These are phyloP conservation scores for Medicago lupulina DNA, from an alignment of 306 rosid genomes.

Conservation along the genomic window DNA sequence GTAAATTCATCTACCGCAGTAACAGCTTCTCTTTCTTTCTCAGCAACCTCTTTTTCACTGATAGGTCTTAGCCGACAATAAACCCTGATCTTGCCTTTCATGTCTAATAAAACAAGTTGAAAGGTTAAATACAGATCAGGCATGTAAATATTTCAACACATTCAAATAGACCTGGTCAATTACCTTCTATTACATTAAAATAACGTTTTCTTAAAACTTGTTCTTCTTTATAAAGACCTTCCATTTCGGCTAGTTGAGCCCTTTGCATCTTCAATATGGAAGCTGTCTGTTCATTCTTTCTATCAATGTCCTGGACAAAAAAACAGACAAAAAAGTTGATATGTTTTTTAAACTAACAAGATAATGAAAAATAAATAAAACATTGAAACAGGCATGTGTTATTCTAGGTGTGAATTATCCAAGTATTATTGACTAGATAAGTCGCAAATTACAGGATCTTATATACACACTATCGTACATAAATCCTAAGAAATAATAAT, in stretches of 20 bases:
- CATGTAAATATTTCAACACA: slow-evolving; percentile 1
- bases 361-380: slow-evolving; percentile 11
- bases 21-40: slow-evolving; percentile 56
- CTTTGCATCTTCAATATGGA: slow-evolving; percentile 94
- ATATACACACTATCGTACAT: background rate
- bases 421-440: background rate
- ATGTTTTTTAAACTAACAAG: background rate
- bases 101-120: slow-evolving; percentile 59
- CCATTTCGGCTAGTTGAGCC: slow-evolving; percentile 90
- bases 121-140: slow-evolving; percentile 14
- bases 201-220: slow-evolving; percentile 91
- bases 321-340: background rate
- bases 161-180: slow-evolving; percentile 1
- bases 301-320: slow-evolving; percentile 78
- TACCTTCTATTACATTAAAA: slow-evolving; percentile 92
- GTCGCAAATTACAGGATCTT: background rate
- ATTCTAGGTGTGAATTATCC: background rate
- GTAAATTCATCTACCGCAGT: slow-evolving; percentile 78
- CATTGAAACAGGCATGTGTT: background rate
- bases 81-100: slow-evolving; percentile 99
- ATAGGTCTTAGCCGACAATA: slow-evolving; percentile 88
- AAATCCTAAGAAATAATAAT: background rate
- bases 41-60: slow-evolving; percentile 69
- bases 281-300: slow-evolving; percentile 98
- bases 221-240: slow-evolving; percentile 88